Evolutionary conservation across 2,329 filamentous ascomycete genomes (phyloP).

Genomic region (Lasiodiplodia theobromae): DNA sequence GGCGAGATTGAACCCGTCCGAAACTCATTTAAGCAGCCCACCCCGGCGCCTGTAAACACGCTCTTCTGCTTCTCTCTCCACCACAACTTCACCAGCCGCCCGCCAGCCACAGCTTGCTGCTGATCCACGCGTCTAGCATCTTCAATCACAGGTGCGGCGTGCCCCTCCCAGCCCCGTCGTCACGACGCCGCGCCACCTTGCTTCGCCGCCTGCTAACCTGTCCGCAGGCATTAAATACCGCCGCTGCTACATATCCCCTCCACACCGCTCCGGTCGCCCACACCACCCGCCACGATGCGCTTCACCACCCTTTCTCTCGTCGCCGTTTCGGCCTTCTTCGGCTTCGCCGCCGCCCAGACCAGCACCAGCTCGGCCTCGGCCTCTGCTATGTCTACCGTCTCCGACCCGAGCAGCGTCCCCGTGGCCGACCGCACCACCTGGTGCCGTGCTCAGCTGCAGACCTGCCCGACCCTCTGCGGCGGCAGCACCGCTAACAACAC

Average conservation of each 20-base stretch:
- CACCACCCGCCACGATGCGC: constrained; percentile 22
- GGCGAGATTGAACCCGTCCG: constrained; percentile 24
- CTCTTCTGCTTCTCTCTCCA: constrained; percentile 22
- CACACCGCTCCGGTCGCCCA: constrained; percentile 3
- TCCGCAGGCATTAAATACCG: constrained; percentile 15
- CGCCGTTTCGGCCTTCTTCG: constrained; percentile 23
- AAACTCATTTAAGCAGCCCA: constrained; percentile 30
- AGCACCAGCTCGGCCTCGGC: constrained; percentile 12
- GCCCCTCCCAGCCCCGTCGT: constrained; percentile 13
- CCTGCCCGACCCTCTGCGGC: constrained; percentile 67
- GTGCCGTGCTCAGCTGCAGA: constrained; percentile 66
- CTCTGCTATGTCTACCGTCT: constrained; percentile 7
- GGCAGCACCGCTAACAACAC: constrained; percentile 57
- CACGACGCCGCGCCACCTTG: constrained; percentile 21
- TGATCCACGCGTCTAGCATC: constrained; percentile 23
- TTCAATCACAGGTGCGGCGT: constrained; percentile 24
- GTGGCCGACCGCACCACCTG: constrained; percentile 53
- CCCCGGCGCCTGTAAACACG: constrained; percentile 14
- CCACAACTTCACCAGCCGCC: constrained; percentile 4
- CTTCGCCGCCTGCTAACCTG: constrained; percentile 8
- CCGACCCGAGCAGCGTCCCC: constrained; percentile 49
- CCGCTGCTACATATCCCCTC: constrained; percentile 9
- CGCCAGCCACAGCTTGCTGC: constrained; percentile 5
- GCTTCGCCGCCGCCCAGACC: constrained; percentile 24
- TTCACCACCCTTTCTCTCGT: constrained; percentile 27